These are phyloP conservation scores for Metschnikowia baotianmanensis DNA, from an alignment of 805 yeast species.

Conservation along the genomic window DNA sequence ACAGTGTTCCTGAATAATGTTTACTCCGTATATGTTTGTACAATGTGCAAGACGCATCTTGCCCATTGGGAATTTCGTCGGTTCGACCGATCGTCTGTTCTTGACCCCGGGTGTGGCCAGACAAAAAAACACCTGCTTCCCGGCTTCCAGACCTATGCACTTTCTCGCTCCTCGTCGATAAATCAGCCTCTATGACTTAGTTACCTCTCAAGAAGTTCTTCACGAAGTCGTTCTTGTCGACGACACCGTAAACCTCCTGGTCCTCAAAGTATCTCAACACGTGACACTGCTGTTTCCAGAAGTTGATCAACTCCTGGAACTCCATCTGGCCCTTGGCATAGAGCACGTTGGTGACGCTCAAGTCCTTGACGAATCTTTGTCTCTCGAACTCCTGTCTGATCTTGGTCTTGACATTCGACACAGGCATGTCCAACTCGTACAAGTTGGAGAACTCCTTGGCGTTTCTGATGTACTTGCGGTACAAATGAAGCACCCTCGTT, in stretches of 20 bases:
- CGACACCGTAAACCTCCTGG: constrained; percentile 53
- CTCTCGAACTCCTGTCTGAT: constrained; percentile 89
- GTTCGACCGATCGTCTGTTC: too few species aligned
- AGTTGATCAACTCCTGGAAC: constrained; percentile 81
- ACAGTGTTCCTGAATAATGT: too few species aligned
- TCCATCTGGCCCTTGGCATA: constrained; percentile 87
- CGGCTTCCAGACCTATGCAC: constrained; percentile 2
- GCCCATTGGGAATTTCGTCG: background rate
- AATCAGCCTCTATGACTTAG: constrained; percentile 12
- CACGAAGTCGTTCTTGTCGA: constrained; percentile 60
- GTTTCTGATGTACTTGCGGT: constrained; percentile 69
- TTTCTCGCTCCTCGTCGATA: background rate
- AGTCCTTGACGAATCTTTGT: constrained; percentile 67
- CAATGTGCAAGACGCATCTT: background rate
- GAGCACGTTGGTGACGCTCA: constrained; percentile 64
- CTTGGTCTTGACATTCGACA: constrained; percentile 74
- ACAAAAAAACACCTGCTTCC: background rate
- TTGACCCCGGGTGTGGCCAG: too few species aligned
- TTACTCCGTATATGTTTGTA: too few species aligned
- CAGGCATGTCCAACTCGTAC: constrained; percentile 74
- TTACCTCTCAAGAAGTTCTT: constrained; percentile 72
- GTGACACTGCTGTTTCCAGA: constrained; percentile 89
- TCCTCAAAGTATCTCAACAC: constrained; percentile 79
- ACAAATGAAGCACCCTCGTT: constrained; percentile 61
- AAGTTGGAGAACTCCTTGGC: constrained; percentile 58